These are phyloP conservation scores for Aspergillus versicolor DNA, from an alignment of 2,329 filamentous ascomycete genomes.

Conservation along the genomic window DNA sequence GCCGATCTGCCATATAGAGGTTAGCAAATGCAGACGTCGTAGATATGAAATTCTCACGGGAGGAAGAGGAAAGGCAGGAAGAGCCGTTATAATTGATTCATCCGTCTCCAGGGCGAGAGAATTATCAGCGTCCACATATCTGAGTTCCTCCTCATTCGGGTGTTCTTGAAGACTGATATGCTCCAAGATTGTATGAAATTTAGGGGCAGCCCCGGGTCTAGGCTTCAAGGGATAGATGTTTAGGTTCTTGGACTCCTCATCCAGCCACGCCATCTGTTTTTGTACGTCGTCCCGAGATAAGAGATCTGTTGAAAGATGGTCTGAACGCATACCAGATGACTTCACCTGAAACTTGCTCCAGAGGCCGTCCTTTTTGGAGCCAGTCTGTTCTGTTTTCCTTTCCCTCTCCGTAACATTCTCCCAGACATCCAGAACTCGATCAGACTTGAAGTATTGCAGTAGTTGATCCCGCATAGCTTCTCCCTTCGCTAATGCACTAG, in stretches of 20 bases:
- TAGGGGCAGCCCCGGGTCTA: slow-evolving; percentile 26
- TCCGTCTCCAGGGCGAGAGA: slow-evolving; percentile 11
- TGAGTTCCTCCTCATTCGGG: slow-evolving; percentile 4
- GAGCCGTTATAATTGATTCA: slow-evolving; percentile 27
- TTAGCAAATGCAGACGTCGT: background rate
- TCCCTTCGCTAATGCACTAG: slow-evolving; percentile 11
- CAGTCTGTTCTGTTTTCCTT: slow-evolving; percentile 13
- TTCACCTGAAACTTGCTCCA: slow-evolving; percentile 33
- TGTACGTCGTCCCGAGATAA: slow-evolving; percentile 17
- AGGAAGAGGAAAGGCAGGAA: slow-evolving; percentile 22
- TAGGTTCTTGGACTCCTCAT: slow-evolving; percentile 25
- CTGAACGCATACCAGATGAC: slow-evolving; percentile 17
- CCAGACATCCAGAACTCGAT: slow-evolving; percentile 34
- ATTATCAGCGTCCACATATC: background rate
- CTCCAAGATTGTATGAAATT: slow-evolving; percentile 32
- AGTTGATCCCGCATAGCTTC: slow-evolving; percentile 35
- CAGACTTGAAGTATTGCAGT: slow-evolving; percentile 33
- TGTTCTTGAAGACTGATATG: slow-evolving; percentile 26
- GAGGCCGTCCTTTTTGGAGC: slow-evolving; percentile 25
- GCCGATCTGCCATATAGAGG: background rate
- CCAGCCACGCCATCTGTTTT: slow-evolving; percentile 31
- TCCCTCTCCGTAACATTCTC: slow-evolving; percentile 25
- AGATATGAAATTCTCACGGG: slow-evolving; percentile 3
- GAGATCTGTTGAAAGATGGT: slow-evolving; percentile 9
- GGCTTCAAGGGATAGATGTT: slow-evolving; percentile 33